Evolutionary conservation across 192 early-diverging fungal species (phyloP).

Genomic region (Dimargaris verticillata): DNA sequence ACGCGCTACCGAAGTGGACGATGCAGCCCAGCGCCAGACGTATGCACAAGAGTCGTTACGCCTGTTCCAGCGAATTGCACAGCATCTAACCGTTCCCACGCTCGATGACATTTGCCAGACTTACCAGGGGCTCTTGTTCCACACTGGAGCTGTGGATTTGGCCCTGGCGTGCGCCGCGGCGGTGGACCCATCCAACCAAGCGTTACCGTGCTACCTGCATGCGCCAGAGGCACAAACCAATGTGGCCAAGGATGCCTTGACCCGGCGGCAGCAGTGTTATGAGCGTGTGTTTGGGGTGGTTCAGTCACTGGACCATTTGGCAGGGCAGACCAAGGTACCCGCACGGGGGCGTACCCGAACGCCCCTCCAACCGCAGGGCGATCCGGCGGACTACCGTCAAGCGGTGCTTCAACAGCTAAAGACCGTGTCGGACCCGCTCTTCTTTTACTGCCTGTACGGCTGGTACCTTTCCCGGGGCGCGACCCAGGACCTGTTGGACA

Average conservation of each 20-base stretch:
- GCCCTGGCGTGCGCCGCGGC: slow-evolving; percentile 37
- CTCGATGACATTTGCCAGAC: slow-evolving; percentile 30
- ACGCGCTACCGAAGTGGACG: slow-evolving; percentile 27
- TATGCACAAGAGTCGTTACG: slow-evolving; percentile 27
- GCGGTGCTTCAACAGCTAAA: not conserved
- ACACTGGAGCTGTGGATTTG: slow-evolving; percentile 28
- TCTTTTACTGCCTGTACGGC: slow-evolving; percentile 11
- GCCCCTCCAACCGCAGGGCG: not conserved
- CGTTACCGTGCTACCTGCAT: slow-evolving; percentile 34
- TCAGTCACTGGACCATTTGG: slow-evolving; percentile 15
- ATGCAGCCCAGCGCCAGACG: slow-evolving; percentile 23
- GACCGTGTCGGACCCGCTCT: slow-evolving; percentile 2
- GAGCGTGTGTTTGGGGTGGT: slow-evolving; percentile 20
- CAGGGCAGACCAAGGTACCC: not conserved
- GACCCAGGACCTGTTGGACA: not conserved
- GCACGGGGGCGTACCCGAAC: not conserved
- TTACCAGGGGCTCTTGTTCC: slow-evolving; percentile 28
- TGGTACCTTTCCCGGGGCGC: slow-evolving; percentile 1
- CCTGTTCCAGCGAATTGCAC: slow-evolving; percentile 29
- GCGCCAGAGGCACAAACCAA: slow-evolving; percentile 31
- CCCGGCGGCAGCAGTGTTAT: slow-evolving; percentile 26
- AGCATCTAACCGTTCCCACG: slow-evolving; percentile 23
- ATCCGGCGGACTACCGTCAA: not conserved
- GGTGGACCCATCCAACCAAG: slow-evolving; percentile 37
- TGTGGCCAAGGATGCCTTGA: slow-evolving; percentile 17